Evolutionary conservation across 2,329 filamentous ascomycete genomes (phyloP).

Genomic region (Paecilomyces dactylethromorphus): DNA sequence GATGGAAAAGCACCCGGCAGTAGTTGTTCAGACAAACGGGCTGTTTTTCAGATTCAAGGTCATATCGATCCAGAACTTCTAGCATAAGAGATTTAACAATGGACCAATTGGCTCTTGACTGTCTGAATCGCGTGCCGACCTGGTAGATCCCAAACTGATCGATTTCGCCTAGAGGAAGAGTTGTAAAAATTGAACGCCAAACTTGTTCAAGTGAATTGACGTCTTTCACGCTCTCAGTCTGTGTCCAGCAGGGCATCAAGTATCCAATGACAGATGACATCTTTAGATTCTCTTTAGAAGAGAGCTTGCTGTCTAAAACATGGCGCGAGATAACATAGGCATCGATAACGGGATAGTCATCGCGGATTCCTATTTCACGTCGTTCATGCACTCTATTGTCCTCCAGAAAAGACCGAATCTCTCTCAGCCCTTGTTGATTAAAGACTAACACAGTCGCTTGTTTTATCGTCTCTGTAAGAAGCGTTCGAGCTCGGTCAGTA

Average conservation of each 20-base stretch:
- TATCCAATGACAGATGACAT: conserved; percentile 32
- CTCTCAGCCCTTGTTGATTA: conserved; percentile 22
- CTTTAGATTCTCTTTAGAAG: conserved; percentile 35
- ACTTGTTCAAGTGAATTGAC: conserved; percentile 26
- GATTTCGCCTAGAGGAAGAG: conserved; percentile 50
- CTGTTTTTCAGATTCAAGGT: conserved; percentile 30
- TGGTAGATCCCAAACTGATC: conserved; percentile 43
- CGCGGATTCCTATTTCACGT: conserved; percentile 44
- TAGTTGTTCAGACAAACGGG: conserved; percentile 50
- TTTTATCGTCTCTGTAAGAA: conserved; percentile 28
- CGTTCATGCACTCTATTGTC: conserved; percentile 33
- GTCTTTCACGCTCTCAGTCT: conserved; percentile 26
- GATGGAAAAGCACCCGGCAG: conserved; percentile 43
- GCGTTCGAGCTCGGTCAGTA: conserved; percentile 15
- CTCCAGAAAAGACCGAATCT: conserved; percentile 40
- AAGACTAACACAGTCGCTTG: conserved; percentile 30
- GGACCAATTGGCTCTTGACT: conserved; percentile 44
- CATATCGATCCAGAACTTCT: conserved; percentile 43
- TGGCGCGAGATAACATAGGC: conserved; percentile 43
- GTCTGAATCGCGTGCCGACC: conserved; percentile 33
- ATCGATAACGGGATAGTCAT: conserved; percentile 38
- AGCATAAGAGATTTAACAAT: conserved; percentile 40
- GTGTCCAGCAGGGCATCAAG: conserved; percentile 26
- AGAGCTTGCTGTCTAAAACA: conserved; percentile 26
- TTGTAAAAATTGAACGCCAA: conserved; percentile 43